Evolutionary conservation across 2,329 filamentous ascomycete species (phyloP).

Genomic region (Epichloe festucae): DNA sequence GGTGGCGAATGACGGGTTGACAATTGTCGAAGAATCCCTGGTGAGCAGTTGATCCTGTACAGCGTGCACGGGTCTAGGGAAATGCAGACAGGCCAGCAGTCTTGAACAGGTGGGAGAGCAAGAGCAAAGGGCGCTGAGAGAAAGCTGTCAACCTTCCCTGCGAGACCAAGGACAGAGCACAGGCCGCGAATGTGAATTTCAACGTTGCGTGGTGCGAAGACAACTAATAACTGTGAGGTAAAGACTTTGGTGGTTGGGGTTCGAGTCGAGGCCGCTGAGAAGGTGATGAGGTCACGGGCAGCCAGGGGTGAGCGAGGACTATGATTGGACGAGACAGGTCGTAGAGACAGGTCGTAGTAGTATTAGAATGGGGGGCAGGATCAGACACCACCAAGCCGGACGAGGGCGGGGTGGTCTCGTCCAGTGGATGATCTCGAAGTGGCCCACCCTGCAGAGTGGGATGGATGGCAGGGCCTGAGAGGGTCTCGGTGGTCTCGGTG

Average conservation of each 20-base stretch:
- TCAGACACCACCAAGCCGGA: constrained; percentile 4
- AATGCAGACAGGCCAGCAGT: constrained; percentile 1
- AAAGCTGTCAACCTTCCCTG: background rate
- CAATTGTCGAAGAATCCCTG: background rate
- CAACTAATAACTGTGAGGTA: background rate
- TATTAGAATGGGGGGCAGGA: constrained; percentile 1
- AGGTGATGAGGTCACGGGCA: constrained; percentile 16
- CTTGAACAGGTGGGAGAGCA: background rate
- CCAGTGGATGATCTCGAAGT: constrained; percentile 2
- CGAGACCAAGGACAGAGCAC: background rate
- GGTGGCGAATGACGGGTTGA: background rate
- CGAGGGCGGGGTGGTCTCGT: constrained; percentile 4
- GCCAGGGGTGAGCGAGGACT: constrained; percentile 4
- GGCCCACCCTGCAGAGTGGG: constrained; percentile 1
- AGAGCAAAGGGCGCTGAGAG: background rate
- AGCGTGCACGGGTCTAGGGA: background rate
- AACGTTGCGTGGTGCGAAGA: constrained; percentile 4
- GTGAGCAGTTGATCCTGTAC: background rate
- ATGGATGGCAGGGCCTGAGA: background rate
- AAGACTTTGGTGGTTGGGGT: background rate
- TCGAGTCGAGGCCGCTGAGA: constrained; percentile 6
- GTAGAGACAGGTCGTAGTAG: background rate
- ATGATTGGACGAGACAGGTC: constrained; percentile 10
- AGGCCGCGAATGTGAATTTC: background rate
- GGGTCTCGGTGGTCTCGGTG: background rate